Evolutionary conservation across 345 rosid genomes (phyloP).

Genomic region (Moricandia arvensis): DNA sequence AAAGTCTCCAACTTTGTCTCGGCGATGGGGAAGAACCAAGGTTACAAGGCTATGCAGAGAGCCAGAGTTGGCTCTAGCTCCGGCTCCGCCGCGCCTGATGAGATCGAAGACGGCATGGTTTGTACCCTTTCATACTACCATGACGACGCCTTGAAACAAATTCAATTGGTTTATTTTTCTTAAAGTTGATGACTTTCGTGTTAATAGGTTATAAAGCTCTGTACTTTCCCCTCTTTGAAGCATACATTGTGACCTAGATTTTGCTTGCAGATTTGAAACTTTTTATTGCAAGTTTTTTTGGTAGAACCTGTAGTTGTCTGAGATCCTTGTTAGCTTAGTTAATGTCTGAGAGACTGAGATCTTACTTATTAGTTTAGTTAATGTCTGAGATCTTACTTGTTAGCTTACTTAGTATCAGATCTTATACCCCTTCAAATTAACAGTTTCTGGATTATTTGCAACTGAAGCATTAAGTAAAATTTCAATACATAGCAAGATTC

Average conservation of each 20-base stretch:
- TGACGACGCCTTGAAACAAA: not conserved
- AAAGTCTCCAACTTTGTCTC: slow-evolving; percentile 2
- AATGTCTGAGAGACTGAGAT: not conserved
- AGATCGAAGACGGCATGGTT: slow-evolving; percentile 97
- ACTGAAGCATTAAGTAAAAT: not conserved
- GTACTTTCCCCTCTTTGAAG: not conserved
- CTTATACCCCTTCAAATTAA: not conserved
- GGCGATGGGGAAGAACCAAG: slow-evolving; percentile 95
- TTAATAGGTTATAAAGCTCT: not conserved
- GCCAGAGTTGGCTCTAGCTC: slow-evolving; percentile 85
- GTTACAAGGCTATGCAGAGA: slow-evolving; percentile 95
- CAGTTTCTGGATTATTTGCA: not conserved
- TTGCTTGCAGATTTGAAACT: not conserved
- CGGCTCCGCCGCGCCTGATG: slow-evolving; percentile 74
- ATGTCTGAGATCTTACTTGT: not conserved
- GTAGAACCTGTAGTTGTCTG: not conserved
- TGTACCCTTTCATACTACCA: slow-evolving; percentile 70
- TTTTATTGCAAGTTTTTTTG: too few relatives aligned
- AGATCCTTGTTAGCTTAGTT: not conserved
- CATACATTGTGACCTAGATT: slow-evolving; percentile 8
- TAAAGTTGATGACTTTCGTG: not conserved
- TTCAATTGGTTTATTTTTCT: not conserved
- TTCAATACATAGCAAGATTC: not conserved
- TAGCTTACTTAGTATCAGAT: not conserved
- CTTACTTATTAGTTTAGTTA: not conserved